phyloP scores from a whole-genome alignment of 108 stramenopile genomes.

The Cyclotella choctawhatcheeana region DNA sequence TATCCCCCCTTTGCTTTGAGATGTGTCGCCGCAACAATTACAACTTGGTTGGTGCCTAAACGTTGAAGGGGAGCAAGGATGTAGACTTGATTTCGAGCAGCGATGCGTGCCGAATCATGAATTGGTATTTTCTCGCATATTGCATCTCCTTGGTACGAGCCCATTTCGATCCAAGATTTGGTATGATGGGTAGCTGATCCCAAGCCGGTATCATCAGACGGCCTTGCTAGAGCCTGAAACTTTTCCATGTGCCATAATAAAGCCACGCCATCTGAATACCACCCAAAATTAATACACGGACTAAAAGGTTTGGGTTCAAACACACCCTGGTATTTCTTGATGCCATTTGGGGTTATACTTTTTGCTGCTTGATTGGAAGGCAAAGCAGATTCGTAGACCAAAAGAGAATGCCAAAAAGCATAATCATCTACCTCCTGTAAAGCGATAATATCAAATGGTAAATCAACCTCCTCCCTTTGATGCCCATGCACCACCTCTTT shows the following conservation, averaged over 20 bases:
- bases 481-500: background rate
- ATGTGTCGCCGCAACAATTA: conserved; percentile 58
- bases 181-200: background rate
- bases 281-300: conserved; percentile 53
- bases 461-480: background rate
- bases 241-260: conserved; percentile 45
- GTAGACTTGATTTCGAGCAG: conserved; percentile 46
- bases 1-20: conserved; percentile 46
- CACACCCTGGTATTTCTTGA: conserved; percentile 46
- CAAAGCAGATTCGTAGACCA: conserved; percentile 13
- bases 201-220: background rate
- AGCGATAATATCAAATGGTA: conserved; percentile 56
- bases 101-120: background rate
- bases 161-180: conserved; percentile 13
- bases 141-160: conserved; percentile 4
- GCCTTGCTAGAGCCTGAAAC: conserved; percentile 23
- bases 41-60: conserved; percentile 8
- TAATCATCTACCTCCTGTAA: conserved; percentile 62
- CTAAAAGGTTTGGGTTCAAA: conserved; percentile 54
- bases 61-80: conserved; percentile 45
- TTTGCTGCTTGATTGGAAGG: background rate
- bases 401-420: conserved; percentile 52
- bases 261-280: conserved; percentile 68
- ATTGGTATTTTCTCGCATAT: background rate
- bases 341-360: background rate